Base-by-base conservation (phyloP, 1,284 basidiomycete species). In the Xerocomus nothofagi region DNA sequence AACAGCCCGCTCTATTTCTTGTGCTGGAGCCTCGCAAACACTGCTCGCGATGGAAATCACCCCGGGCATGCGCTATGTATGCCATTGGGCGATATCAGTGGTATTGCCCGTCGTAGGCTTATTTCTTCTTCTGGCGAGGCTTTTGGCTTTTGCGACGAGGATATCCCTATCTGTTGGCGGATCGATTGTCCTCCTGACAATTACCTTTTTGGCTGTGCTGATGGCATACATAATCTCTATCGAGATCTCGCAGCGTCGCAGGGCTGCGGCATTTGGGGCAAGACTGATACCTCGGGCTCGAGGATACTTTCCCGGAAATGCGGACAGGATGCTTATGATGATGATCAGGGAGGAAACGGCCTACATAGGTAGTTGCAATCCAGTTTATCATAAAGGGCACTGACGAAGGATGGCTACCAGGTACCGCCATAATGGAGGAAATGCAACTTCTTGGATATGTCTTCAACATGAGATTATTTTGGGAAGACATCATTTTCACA, bases 401-500 rank as follows among this genome's bases (percentile, higher is more conserved):
- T 53, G 26, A 64, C 38, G 23, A 34, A 30, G 39, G 6, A 43
- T 14, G 24, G 5, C 23, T 6, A 14, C 29, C 40, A 69, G 67
- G 58, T 27, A 5, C 24, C 2, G 6, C n/a, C 6, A 0, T 56
- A 9, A 11, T 46, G 5, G 54, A 66, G 10, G 53, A 62, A 23
- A 40, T 53, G 2, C 36, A 55, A 14, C 21, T 45, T 17, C 40
- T 51, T 17, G 66, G 66, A 12, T 53, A 49, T 9, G 52, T 64
- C 15, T 4, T 72, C 26, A 67, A 63, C 32, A 36, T 67, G 37
- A 54, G 46, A 27, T 48, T 65, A n/a, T 54, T 73, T 2, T 72
- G 72, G 70, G 62, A 65, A 17, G 58, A 66, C 21, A 5, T 61
- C 37, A 45, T 73, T n/a, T 1, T 71, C 20, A 73, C 70, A 2